Conservation (phyloP, 1,284 basidiomycete species). For the Testicularia cyperi region DNA sequence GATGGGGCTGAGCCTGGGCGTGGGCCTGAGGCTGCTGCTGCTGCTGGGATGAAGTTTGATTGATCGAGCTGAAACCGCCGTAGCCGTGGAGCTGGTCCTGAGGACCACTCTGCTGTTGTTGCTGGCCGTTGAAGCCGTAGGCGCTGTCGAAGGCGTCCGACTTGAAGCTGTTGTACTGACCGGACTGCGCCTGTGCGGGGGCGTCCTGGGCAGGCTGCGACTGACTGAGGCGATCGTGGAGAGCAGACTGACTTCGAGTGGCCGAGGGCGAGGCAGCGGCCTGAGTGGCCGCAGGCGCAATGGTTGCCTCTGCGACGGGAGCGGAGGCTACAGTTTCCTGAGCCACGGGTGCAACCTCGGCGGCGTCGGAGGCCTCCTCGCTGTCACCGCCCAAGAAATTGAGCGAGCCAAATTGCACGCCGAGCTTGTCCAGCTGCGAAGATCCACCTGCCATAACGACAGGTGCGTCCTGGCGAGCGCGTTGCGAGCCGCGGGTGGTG, state of each 20-base stretch:
- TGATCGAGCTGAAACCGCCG: slow-evolving; percentile 41
- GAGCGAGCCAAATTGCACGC: slow-evolving; percentile 56
- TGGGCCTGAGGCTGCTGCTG: slow-evolving; percentile 21
- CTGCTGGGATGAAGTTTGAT: slow-evolving; percentile 1
- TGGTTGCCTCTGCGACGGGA: slow-evolving; percentile 5
- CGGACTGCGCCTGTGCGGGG: slow-evolving; percentile 21
- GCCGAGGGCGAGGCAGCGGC: slow-evolving; percentile 19
- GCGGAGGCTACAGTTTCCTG: slow-evolving; percentile 2
- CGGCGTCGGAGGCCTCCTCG: slow-evolving; percentile 14
- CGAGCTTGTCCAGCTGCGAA: slow-evolving; percentile 55
- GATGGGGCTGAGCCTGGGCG: slow-evolving; percentile 32
- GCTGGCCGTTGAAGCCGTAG: slow-evolving; percentile 35
- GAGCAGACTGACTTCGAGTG: slow-evolving; percentile 5
- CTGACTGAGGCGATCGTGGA: slow-evolving; percentile 21
- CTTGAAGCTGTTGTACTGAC: slow-evolving; percentile 39
- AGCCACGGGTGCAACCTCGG: slow-evolving; percentile 4
- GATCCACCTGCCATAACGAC: slow-evolving; percentile 57
- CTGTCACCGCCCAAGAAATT: slow-evolving; percentile 55
- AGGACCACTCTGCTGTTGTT: slow-evolving; percentile 20
- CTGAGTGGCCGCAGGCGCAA: slow-evolving; percentile 4
- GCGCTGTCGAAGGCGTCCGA: slow-evolving; percentile 39
- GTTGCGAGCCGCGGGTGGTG: slow-evolving; percentile 42
- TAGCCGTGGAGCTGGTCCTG: slow-evolving; percentile 43
- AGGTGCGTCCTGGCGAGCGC: slow-evolving; percentile 54
- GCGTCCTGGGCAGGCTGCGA: slow-evolving; percentile 18